A percentile compares a stretch with the other conserved stretches of the same genome.
Evolutionary conservation across 495 filamentous ascomycete genomes (phyloP).

Genomic region (Peziza echinospora): DNA sequence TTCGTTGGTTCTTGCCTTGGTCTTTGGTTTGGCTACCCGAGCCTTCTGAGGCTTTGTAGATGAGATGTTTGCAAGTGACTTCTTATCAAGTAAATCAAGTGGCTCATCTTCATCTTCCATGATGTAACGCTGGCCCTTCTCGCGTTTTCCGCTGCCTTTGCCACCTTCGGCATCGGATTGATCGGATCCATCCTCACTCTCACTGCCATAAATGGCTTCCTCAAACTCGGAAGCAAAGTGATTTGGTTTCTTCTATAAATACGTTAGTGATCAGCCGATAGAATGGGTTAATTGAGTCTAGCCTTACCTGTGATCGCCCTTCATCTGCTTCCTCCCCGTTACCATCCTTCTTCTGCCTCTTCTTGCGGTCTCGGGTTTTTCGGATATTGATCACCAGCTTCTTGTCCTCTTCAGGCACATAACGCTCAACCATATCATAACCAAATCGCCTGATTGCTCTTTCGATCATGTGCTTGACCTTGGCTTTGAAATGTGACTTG

Average conservation of each 20-base stretch:
- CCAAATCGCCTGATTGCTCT: slow-evolving; percentile 82
- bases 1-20: slow-evolving; percentile 48
- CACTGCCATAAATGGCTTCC: slow-evolving; percentile 79
- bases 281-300: slow-evolving; percentile 1
- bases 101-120: slow-evolving; percentile 84
- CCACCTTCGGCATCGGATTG: slow-evolving; percentile 37
- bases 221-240: slow-evolving; percentile 83
- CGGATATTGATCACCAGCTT: slow-evolving; percentile 85
- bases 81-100: slow-evolving; percentile 71
- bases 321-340: slow-evolving; percentile 28
- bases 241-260: slow-evolving; percentile 31
- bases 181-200: slow-evolving; percentile 41
- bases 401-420: slow-evolving; percentile 61
- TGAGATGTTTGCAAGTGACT: slow-evolving; percentile 79
- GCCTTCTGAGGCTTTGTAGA: slow-evolving; percentile 52
- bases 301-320: slow-evolving; percentile 18
- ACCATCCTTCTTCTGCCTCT: slow-evolving; percentile 58
- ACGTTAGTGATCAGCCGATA: too few relatives aligned
- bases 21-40: slow-evolving; percentile 24
- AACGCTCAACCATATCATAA: slow-evolving; percentile 47
- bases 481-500: slow-evolving; percentile 81
- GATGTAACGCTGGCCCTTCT: slow-evolving; percentile 44
- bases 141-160: slow-evolving; percentile 24
- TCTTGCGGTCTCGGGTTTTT: slow-evolving; percentile 70
- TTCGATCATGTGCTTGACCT: slow-evolving; percentile 94